Base-by-base conservation (phyloP, 805 yeast genomes). In the Kazachstania taianensis region DNA sequence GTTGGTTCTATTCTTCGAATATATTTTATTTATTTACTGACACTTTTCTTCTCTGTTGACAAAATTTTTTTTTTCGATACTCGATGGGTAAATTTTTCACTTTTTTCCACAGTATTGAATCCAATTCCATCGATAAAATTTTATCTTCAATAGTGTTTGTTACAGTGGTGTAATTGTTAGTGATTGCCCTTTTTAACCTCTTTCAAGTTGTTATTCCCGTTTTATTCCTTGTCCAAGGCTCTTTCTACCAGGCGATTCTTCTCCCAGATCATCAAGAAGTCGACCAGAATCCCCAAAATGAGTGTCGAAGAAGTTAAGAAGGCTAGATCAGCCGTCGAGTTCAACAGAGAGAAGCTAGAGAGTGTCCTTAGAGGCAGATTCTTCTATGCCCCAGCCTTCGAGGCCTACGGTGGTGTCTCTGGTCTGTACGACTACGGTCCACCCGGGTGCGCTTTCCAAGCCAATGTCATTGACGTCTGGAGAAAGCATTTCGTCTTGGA, bases 371-470 rank as follows among this genome's bases (percentile, higher is more conserved):
- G 89, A 63, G 80, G 96, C 62, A 77, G 99, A 59, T 92, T 92
- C 69, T 92, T 92, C 66, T 94, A 75, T 60, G 96, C 97, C 13
- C 99, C 99, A 46, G 79, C 97, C 24, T 92, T 92, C 54, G 98
- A 92, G 59, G 75, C 89, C 45, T 92, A 92, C 61, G 98, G 98
- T 49, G 98, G 98, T 62, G 97, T 92, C 31, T 83, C 96, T 33
- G 99, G 99, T 47, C 71, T 92, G 40, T 92, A 84, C 62, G 99
- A 92, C 62, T 92, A 87, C 59, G 99, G 99, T 67, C 99, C 99
- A 44, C 96, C 98, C 60, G 98, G 98, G 44, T 89, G 97, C 69
- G 94, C 97, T 9, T 75, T 92, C 65, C 97, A 89, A 69, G 94
- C 96, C 53, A 89, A 92, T 62, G 72, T 92, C 43, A 69, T 92